These are phyloP conservation scores for Amphichorda felina DNA, from an alignment of 2,329 filamentous ascomycete genomes.

Conservation along the genomic window DNA sequence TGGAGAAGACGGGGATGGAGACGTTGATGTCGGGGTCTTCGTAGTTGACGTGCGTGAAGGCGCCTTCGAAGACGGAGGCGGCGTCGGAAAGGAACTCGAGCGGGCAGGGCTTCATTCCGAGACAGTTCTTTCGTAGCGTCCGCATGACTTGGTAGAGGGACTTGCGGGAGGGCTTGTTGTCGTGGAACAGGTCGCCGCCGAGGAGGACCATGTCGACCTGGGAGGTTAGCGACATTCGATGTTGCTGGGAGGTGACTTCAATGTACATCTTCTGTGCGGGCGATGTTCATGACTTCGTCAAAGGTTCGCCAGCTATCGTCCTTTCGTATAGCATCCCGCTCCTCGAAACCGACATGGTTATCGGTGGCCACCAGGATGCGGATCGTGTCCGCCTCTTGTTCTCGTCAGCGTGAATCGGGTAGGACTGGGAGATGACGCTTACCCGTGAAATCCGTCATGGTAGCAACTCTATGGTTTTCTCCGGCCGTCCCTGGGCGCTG, in stretches of 20 bases:
- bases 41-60: constrained; percentile 93
- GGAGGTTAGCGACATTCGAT: neutral
- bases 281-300: constrained; percentile 86
- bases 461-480: neutral
- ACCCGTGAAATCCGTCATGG: constrained; percentile 6
- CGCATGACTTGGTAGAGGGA: constrained; percentile 97
- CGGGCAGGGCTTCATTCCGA: constrained; percentile 91
- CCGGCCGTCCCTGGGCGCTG: neutral
- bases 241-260: neutral
- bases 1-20: constrained; percentile 93
- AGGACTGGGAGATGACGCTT: neutral
- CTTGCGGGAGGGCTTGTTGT: constrained; percentile 94
- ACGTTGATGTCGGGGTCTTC: constrained; percentile 96
- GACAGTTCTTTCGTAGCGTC: constrained; percentile 82
- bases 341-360: constrained; percentile 94
- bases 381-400: constrained; percentile 64
- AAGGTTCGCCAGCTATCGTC: constrained; percentile 96
- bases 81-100: constrained; percentile 91
- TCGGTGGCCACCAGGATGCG: constrained; percentile 90
- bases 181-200: constrained; percentile 91
- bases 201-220: constrained; percentile 92
- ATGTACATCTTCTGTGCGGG: constrained; percentile 65
- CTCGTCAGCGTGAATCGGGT: constrained; percentile 5
- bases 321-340: constrained; percentile 85
- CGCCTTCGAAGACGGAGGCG: constrained; percentile 77